A percentile compares a stretch with the other conserved stretches of the same genome.
These are phyloP conservation scores for Triangularia setosa DNA, from an alignment of 2,329 filamentous ascomycete species.

Conservation along the genomic window DNA sequence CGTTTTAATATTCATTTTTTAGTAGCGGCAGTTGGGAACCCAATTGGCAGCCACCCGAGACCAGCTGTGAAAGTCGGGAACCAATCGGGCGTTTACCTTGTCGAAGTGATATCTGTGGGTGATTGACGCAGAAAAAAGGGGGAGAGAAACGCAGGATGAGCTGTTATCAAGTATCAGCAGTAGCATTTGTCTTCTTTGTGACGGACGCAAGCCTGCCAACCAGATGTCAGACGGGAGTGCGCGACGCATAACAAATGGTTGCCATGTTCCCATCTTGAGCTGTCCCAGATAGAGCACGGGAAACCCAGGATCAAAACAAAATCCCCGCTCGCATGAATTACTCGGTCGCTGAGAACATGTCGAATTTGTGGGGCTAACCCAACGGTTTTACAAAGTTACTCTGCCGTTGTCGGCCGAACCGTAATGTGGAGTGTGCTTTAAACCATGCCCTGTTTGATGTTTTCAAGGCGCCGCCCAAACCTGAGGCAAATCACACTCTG, in stretches of 20 bases:
- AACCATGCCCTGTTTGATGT: neutral
- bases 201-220: neutral
- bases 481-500: neutral
- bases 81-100: neutral
- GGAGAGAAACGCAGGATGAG: neutral
- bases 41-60: neutral
- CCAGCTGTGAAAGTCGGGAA: neutral
- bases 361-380: neutral
- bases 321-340: neutral
- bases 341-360: neutral
- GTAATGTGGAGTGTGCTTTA: neutral
- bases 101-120: neutral
- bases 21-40: neutral
- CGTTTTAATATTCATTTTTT: neutral
- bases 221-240: neutral
- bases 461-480: neutral
- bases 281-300: neutral
- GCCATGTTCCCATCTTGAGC: neutral
- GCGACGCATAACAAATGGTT: neutral
- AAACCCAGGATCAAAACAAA: neutral
- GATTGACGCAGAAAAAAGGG: neutral
- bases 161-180: neutral
- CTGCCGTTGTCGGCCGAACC: neutral
- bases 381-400: neutral
- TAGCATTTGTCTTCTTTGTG: neutral